Conservation (phyloP, 495 filamentous ascomycete genomes). For the Lindgomyces ingoldianus region DNA sequence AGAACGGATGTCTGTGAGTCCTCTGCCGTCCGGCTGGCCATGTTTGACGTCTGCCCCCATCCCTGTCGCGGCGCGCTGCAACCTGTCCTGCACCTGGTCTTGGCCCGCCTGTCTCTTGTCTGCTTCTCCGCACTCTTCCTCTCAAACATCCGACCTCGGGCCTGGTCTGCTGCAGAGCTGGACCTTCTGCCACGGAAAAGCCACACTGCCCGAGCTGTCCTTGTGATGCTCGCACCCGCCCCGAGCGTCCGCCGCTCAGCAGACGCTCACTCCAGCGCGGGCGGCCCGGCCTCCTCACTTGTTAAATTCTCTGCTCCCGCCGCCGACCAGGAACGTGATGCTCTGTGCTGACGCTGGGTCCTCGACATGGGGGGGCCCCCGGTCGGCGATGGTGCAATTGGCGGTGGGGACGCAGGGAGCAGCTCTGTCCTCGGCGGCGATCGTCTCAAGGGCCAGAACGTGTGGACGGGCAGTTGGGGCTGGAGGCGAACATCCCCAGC, state of each 20-base stretch:
- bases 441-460: slow-evolving; percentile 36
- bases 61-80: not conserved
- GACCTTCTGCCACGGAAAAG: not conserved
- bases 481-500: slow-evolving; percentile 18
- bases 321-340: not conserved
- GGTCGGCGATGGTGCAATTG: not conserved
- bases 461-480: slow-evolving; percentile 8
- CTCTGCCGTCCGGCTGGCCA: not conserved
- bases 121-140: slow-evolving; percentile 7
- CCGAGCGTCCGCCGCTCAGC: not conserved
- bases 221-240: not conserved
- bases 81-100: not conserved
- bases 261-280: not conserved
- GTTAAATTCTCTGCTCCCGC: not conserved
- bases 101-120: not conserved
- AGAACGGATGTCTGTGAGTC: not conserved
- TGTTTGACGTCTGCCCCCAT: not conserved
- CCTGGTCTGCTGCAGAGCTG: not conserved
- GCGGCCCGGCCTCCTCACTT: not conserved
- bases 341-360: not conserved
- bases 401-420: not conserved
- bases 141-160: slow-evolving; percentile 11
- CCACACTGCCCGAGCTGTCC: not conserved
- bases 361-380: not conserved
- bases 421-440: slow-evolving; percentile 10